Base-by-base conservation (phyloP, 176 grass and related monocot genomes). In the Alloteropsis semialata region DNA sequence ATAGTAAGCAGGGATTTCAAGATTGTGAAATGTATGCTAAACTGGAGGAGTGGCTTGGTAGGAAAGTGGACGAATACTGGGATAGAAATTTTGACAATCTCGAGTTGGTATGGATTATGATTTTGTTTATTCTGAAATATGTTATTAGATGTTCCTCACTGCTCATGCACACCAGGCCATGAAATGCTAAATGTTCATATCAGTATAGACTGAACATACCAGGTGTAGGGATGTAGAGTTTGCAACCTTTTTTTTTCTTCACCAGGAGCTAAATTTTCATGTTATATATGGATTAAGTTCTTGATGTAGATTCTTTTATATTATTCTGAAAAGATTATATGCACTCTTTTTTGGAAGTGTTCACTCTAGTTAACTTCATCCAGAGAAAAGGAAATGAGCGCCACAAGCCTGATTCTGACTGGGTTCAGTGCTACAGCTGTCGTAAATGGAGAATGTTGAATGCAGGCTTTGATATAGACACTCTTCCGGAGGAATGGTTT, bases 1-100 rank as follows among this genome's bases (percentile, higher is more conserved):
- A 97, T 58, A 94, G 44, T 57, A 97, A 97, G 65, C 94, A 97
- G 83, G 94, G 92, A 41, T 97, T 97, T 88, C 92, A 94, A 91
- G 89, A 97, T 79, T 94, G 87, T 82, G 94, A 94, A 84, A 74
- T 79, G 39, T 97, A 94, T 90, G 89, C 92, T 55, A 82, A 88
- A 80, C 76, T 97, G 67, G 94, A 97, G 82, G 89, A 90, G 49
- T 94, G 91, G 87, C 86, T 97, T 51, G 94, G 80, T 69, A 81
- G 69, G 61, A 87, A 82, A 85, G 80, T 81, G 68, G 73, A 92
- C 65, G 85, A 92, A 85, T 94, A 94, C 83, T 97, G 87, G 87
- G 87, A 92, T 36, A 85, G 45, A 9, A 72, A 94, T 48, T 97
- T 82, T 88, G 94, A 97, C 48, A 84, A 48, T 37, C 83, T 94